A percentile compares a stretch with the other conserved stretches of the same genome.
Conservation (phyloP, 129 eudicot genomes). For the Artemisia argyi region DNA sequence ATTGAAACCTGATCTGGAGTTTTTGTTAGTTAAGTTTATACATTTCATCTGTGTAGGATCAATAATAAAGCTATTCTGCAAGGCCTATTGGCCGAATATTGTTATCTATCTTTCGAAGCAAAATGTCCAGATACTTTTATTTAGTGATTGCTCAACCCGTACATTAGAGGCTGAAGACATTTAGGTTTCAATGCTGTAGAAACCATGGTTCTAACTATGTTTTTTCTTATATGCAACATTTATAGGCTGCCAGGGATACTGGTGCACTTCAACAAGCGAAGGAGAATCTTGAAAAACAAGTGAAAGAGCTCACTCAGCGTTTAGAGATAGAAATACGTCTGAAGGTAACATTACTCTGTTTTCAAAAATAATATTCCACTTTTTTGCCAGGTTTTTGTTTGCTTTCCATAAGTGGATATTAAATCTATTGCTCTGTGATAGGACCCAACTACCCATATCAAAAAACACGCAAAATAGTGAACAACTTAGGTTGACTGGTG, state of each 20-base stretch:
- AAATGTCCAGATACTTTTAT: neutral
- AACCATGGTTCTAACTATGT: slow-evolving; percentile 13
- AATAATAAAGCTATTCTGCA: no score
- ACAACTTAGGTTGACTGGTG: neutral
- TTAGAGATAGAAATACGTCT: slow-evolving; percentile 73
- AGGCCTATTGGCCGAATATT: slow-evolving; percentile 5
- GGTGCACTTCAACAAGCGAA: slow-evolving; percentile 83
- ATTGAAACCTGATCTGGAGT: no score
- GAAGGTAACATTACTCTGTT: slow-evolving; percentile 58
- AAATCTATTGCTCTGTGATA: slow-evolving; percentile 5
- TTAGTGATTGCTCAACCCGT: neutral
- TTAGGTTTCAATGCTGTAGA: slow-evolving; percentile 6
- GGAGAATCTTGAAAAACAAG: slow-evolving; percentile 80
- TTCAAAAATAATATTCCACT: neutral
- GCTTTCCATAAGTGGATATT: slow-evolving; percentile 15
- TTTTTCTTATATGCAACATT: slow-evolving; percentile 19
- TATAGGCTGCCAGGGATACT: slow-evolving; percentile 83
- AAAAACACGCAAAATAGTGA: neutral
- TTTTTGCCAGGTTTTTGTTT: slow-evolving; percentile 14
- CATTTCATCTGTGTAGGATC: no score
- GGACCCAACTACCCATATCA: neutral
- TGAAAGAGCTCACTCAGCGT: slow-evolving; percentile 80
- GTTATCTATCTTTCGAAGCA: slow-evolving; percentile 5
- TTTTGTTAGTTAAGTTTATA: no score
- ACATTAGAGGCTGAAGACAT: slow-evolving; percentile 7